Base-by-base conservation (phyloP, 2,329 filamentous ascomycete genomes). In the Cercospora zeae-maydis region DNA sequence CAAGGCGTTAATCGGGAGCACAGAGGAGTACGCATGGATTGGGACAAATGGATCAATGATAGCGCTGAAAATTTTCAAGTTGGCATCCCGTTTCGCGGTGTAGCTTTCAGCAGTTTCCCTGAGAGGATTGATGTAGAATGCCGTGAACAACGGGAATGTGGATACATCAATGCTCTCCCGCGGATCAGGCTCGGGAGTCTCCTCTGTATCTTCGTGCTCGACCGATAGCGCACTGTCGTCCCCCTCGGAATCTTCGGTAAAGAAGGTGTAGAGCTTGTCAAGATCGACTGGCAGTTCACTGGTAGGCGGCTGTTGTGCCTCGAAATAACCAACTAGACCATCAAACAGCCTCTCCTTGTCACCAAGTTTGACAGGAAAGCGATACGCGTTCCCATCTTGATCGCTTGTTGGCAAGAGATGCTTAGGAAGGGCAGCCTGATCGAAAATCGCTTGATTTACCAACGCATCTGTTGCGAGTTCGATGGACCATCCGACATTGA, bases 291-390 rank as follows among this genome's bases (percentile, higher is more conserved):
- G 37, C 5, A 59, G 51, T 14, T 58, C 49, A 19, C 16, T n/a
- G 13, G 36, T 36, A n/a, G 49, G 36, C 4, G 19, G n/a, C 7
- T 24, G 30, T 16, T 42, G 16, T 6, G 39, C 34, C 7, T 49
- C 27, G 39, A 60, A 63, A 30, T 42, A 56, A 30, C 63, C 45
- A 11, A 65, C 56, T 19, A 65, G 37, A n/a, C 63, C 63, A 37
- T 65, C 63, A 51, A 51, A 65, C 1, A 42, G 24, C 9, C 47
- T 14, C 24, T 65, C 63, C 19, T 37, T 37, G 45, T 65, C 63
- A 11, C 63, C 63, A 16, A 63, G 19, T 16, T 65, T 65, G 36
- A 65, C 31, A 9, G 36, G 27, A 45, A 63, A 63, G 31, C 5
- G 14, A 34, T 63, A 63, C n/a, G 33, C 39, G 11, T 30, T 21